Base-by-base conservation (phyloP, 352 stramenopile genomes). In the Globisporangium acanthophoron region DNA sequence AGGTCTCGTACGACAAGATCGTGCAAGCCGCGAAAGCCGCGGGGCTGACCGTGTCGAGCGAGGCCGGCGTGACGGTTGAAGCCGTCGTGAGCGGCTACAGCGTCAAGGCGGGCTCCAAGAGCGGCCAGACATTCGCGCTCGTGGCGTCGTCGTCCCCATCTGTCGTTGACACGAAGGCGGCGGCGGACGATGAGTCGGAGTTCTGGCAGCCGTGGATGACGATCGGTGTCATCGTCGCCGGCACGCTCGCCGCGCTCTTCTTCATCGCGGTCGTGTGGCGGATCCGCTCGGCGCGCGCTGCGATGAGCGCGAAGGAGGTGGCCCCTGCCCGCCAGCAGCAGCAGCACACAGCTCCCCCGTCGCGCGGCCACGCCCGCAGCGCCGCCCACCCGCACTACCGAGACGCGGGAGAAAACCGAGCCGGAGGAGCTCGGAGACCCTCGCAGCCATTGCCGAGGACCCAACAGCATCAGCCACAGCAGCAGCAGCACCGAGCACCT, bases 141-240 rank as follows among this genome's bases (percentile, higher is more conserved):
- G 83, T 93, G n/a, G 83, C 83, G 7, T 93, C 83, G 2, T 90
- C 83, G 3, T 84, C 76, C 0, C 76, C 80, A 11, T 78, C 70
- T 0, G 73, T 62, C 0, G 76, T 80, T 1, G 71, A 69, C 6
- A 73, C 76, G 6, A 68, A 53, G 11, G 59, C 66, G 11, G 37
- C 35, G 1, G 46, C 27, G 0, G 47, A 20, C 1, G 52, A 47
- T 0, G 56, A 56, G 11, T 49, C 48, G 2, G 50, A 43, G 3
- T 88, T 88, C 61, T 90, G 78, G 80, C 74, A 90, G 63, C 78
- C 80, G 16, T 90, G 80, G 80, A 90, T 90, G 78, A 87, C 73
- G 16, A 79, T 90, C 55, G 80, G 74, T 18, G 65, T 70, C 2
- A 67, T 88, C 43, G 61, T 88, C 11, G 64, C 80, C 1, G 76